Percentiles rank a stretch among this genome's conserved stretches.
These are phyloP conservation scores for Cladorrhinum samala DNA, from an alignment of 495 filamentous ascomycete species.

Conservation along the genomic window DNA sequence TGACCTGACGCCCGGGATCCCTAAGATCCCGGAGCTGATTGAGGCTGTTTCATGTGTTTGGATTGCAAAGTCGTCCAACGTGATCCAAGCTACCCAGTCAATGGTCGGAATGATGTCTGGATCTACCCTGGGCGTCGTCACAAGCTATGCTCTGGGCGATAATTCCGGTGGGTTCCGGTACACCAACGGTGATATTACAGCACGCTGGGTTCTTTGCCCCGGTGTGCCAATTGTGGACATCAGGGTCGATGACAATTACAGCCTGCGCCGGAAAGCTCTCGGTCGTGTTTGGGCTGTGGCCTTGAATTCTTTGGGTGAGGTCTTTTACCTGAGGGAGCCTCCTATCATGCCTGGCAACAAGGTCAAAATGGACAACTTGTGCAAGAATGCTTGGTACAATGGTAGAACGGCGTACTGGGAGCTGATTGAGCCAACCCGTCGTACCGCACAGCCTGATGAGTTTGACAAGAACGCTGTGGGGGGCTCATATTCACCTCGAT, in stretches of 20 bases:
- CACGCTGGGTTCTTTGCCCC: constrained; percentile 82
- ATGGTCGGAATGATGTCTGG: constrained; percentile 77
- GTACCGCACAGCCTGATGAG: constrained; percentile 58
- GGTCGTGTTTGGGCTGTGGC: constrained; percentile 78
- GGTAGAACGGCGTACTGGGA: constrained; percentile 77
- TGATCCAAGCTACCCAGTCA: constrained; percentile 68
- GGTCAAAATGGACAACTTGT: constrained; percentile 48
- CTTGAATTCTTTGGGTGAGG: constrained; percentile 86
- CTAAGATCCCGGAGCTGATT: constrained; percentile 53
- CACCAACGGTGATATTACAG: constrained; percentile 68
- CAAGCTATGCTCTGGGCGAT: constrained; percentile 71
- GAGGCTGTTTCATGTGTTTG: constrained; percentile 73
- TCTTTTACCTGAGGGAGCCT: constrained; percentile 72
- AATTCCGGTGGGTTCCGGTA: constrained; percentile 60
- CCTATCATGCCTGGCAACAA: constrained; percentile 41
- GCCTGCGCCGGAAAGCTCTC: constrained; percentile 56
- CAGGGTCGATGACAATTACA: constrained; percentile 76
- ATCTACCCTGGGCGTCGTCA: constrained; percentile 79
- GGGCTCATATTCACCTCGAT: constrained; percentile 44
- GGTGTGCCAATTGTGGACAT: constrained; percentile 88
- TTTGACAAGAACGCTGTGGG: constrained; percentile 49
- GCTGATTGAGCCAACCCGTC: constrained; percentile 67
- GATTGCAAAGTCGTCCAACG: constrained; percentile 76
- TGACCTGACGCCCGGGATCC: constrained; percentile 58
- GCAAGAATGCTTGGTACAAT: constrained; percentile 64